Evolutionary conservation across 2,329 filamentous ascomycete genomes (phyloP).

Genomic region (Curvularia spicifera): DNA sequence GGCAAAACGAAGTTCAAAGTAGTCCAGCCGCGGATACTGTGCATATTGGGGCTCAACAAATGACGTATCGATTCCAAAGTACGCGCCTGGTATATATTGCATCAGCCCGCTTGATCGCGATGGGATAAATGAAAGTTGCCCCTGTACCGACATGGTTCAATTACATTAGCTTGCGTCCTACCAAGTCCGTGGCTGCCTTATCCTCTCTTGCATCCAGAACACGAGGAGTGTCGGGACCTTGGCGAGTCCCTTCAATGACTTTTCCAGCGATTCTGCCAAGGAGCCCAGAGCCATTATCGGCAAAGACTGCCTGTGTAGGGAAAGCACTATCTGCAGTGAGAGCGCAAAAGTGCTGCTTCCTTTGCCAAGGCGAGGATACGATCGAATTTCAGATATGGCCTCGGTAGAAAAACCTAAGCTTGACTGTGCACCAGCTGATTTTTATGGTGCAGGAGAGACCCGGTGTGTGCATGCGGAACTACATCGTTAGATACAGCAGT

Average conservation of each 20-base stretch:
- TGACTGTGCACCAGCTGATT: neutral
- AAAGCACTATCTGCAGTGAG: neutral
- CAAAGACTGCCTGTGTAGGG: neutral
- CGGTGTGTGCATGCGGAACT: neutral
- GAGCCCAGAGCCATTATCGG: neutral
- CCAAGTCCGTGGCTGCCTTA: neutral
- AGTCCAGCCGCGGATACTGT: neutral
- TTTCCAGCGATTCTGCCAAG: slow-evolving; percentile 2
- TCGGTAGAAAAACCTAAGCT: neutral
- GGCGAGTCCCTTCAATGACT: neutral
- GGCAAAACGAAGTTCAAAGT: neutral
- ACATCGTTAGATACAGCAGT: neutral
- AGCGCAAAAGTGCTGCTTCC: neutral
- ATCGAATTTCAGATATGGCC: neutral
- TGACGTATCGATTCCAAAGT: neutral
- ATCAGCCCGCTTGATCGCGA: neutral
- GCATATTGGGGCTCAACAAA: neutral
- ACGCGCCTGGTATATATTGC: neutral
- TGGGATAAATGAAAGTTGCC: neutral
- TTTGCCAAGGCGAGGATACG: neutral
- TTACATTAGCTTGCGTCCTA: neutral
- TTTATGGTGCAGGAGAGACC: neutral
- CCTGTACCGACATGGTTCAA: neutral
- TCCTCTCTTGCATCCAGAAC: neutral
- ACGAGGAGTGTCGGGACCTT: neutral